These are phyloP conservation scores for Claviceps sp. DNA, from an alignment of 2,329 filamentous ascomycete species.

Conservation along the genomic window DNA sequence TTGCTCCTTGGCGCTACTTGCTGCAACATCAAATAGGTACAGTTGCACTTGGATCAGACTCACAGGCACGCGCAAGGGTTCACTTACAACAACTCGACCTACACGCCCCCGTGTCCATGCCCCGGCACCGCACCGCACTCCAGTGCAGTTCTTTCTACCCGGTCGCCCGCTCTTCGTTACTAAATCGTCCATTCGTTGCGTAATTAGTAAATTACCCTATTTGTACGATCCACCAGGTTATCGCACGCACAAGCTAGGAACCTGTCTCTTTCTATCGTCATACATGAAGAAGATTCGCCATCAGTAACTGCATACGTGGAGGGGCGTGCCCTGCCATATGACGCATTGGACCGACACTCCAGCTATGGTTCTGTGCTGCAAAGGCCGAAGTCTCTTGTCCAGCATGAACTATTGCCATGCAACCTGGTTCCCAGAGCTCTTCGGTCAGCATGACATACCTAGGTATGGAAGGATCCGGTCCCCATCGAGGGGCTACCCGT, in stretches of 20 bases:
- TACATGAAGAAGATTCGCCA: slow-evolving; percentile 3
- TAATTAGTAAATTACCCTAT: too few relatives aligned
- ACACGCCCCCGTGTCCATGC: too few relatives aligned
- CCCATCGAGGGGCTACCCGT: background rate
- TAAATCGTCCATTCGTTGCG: too few relatives aligned
- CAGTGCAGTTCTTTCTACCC: too few relatives aligned
- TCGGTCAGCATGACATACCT: slow-evolving; percentile 3
- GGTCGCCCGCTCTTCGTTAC: too few relatives aligned
- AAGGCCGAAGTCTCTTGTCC: background rate
- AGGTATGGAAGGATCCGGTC: background rate
- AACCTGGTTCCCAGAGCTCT: background rate
- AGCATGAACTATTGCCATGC: background rate
- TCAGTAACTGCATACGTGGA: background rate
- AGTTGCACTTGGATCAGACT: too few relatives aligned
- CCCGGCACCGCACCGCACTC: too few relatives aligned
- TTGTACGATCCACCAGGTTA: too few relatives aligned
- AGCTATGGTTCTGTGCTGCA: background rate
- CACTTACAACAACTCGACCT: too few relatives aligned
- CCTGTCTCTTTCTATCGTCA: background rate
- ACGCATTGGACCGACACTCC: background rate
- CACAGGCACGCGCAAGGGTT: too few relatives aligned
- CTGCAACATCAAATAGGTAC: too few relatives aligned
- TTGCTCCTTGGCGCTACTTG: background rate
- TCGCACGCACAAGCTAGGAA: background rate
- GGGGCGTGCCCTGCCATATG: background rate